Evolutionary conservation across 371 early-diverging fungal genomes (phyloP).

Genomic region (Mucor circinelloides): DNA sequence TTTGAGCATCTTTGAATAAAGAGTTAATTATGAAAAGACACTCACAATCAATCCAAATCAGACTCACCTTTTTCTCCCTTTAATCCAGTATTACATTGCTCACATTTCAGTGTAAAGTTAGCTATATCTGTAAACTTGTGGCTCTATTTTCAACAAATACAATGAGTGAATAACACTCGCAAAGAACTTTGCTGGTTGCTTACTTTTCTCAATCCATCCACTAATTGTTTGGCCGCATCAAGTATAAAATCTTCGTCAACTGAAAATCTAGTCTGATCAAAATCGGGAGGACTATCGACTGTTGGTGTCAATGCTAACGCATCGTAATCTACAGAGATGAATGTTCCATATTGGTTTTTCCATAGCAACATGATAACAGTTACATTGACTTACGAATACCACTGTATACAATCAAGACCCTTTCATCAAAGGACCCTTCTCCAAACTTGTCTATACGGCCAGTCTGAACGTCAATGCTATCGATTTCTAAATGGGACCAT

Average conservation of each 20-base stretch:
- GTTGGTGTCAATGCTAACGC: constrained; percentile 57
- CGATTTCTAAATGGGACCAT: constrained; percentile 44
- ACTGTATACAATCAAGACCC: constrained; percentile 58
- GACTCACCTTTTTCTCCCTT: constrained; percentile 60
- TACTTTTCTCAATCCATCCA: constrained; percentile 50
- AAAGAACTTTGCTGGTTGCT: not conserved
- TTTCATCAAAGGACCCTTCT: constrained; percentile 50
- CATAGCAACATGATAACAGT: not conserved
- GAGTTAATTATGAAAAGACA: not conserved
- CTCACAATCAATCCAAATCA: not conserved
- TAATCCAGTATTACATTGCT: constrained; percentile 53
- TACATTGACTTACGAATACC: constrained; percentile 58
- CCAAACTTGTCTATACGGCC: constrained; percentile 63
- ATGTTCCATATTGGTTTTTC: not conserved
- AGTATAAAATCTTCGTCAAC: constrained; percentile 32
- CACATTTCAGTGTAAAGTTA: constrained; percentile 59
- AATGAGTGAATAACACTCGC: not conserved
- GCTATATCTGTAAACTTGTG: constrained; percentile 63
- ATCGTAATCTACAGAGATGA: constrained; percentile 52
- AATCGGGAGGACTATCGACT: constrained; percentile 44
- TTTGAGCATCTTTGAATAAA: constrained; percentile 27
- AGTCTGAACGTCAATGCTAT: constrained; percentile 64
- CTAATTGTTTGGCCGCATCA: constrained; percentile 44
- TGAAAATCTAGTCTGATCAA: constrained; percentile 60
- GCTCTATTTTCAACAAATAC: constrained; percentile 29